Conservation (phyloP, 1,139 yeast species). For the Komagataea norvegica region DNA sequence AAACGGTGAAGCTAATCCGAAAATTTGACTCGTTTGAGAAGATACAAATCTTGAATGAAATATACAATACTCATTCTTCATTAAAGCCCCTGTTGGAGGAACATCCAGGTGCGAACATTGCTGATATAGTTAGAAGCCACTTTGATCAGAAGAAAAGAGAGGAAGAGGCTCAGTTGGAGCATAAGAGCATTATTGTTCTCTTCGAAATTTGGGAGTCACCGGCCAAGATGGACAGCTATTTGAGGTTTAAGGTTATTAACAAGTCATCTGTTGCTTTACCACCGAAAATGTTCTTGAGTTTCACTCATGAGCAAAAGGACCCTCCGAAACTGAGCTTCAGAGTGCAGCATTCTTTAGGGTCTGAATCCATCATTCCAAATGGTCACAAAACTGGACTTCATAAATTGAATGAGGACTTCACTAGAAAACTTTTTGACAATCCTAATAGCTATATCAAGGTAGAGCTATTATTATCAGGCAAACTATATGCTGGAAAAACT, state of each 20-base stretch:
- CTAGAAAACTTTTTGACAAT: conserved; percentile 2
- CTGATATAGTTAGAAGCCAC: too few relatives aligned
- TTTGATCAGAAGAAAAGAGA: too few relatives aligned
- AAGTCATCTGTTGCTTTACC: not conserved
- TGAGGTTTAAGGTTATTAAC: conserved; percentile 5
- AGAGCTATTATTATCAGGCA: conserved; percentile 2
- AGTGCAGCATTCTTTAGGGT: not conserved
- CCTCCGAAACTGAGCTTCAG: not conserved
- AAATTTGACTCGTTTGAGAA: conserved; percentile 4
- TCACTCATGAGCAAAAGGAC: not conserved
- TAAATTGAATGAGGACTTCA: conserved; percentile 1
- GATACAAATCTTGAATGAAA: too few relatives aligned
- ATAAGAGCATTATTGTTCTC: too few relatives aligned
- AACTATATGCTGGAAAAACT: conserved; percentile 1
- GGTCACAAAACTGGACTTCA: conserved; percentile 4
- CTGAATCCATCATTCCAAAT: conserved; percentile 2
- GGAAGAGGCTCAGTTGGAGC: too few relatives aligned
- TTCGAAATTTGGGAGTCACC: too few relatives aligned
- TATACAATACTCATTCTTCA: too few relatives aligned
- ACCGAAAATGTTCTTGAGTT: conserved; percentile 3
- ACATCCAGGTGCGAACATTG: too few relatives aligned
- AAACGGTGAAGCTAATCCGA: conserved; percentile 1
- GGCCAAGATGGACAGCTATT: not conserved
- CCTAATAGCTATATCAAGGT: not conserved
- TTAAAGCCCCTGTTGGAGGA: too few relatives aligned